Base-by-base conservation (phyloP, 129 eudicot species). In the Glebionis coronaria region DNA sequence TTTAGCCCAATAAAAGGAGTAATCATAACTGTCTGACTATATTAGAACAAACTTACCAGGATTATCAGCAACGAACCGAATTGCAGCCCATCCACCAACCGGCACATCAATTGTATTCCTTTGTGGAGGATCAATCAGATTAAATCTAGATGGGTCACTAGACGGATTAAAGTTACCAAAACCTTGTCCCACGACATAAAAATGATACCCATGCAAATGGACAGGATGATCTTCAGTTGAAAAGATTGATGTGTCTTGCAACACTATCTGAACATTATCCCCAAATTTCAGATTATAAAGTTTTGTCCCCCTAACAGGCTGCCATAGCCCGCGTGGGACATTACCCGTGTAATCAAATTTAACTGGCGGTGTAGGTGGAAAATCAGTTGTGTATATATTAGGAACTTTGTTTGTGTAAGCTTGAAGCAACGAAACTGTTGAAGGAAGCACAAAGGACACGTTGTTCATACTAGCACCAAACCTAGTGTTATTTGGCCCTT, bases 391-490 rank as follows among this genome's bases (percentile, higher is more conserved):
- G 69, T 47, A 90, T 13, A 90, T 52, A 20, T 88, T 88, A 3
- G 83, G 94, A 8, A 82, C 75, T 44, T 72, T 77, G 20, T 84
- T 78, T 19, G 86, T 82, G 67, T 86, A 81, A 8, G 97, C 97
- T 73, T 90, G 88, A 38, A 90, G 70, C 20, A 90, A 59, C 16
- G 90, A 84, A 35, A 74, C 57, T 29, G 7, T 78, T n/a, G 15
- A 69, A 23, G 97, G 97, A 38, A 84, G 73, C 7, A 84, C 87
- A 31, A 86, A 86, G 0, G 95, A 86, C 5, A 86, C 78, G 63
- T 90, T 89, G 76, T 86, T 89, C 94, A 89, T 86, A 20, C 94
- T 89, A 10, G 96, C 94, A 6, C 86, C 81, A 54, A 90, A 83
- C 2, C 97, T 80, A 3, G 94, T 90, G 44, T 82, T 82, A 65